Evolutionary conservation across 345 rosid species (phyloP), one percentile per base, ranked within the genome.

Genomic region (Kernera saxatilis): DNA sequence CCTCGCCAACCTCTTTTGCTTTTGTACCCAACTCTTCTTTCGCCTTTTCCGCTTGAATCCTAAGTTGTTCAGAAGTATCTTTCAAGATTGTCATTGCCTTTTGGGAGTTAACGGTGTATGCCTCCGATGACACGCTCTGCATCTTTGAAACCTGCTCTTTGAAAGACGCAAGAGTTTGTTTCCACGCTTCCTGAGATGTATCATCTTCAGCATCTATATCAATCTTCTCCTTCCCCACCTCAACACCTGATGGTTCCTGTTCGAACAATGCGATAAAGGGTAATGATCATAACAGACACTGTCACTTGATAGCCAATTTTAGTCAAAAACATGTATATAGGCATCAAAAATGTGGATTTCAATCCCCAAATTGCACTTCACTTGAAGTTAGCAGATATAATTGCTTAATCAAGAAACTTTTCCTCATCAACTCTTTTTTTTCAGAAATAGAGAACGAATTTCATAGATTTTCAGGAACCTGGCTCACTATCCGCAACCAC

Each of bases 1-100:
- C 99, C 77, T 77, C 90, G 15, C 91, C 66, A 48, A 95, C 76
- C 56, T 80, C 99, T 78, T 88, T 84, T 0, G 88, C 88, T n/a
- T 84, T 60, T 1, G 69, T 77, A 14, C 78, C 72, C 75, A 94
- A 71, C 73, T 94, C 97, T 49, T 76, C 70, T 55, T 77, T 90
- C 1, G 93, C 87, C 84, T 85, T 87, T 13, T 86, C 98, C 0
- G 98, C 88, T 76, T 92, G 91, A 77, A 86, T 82, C 78, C 84
- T 83, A 25, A 95, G 80, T 81, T 78, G 85, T 62, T 85, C 97
- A 0, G 93, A 84, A 60, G 89, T 80, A 72, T 92, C 91, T 72
- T 81, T 79, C 73, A 95, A 61, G 52, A 86, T 45, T 0, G 80
- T 67, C 78, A 43, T 52, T 1, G 96, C 94, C 66, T 84, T 88